Percentiles rank a stretch among this genome's conserved stretches.
These are phyloP conservation scores for Arxiozyma slooffiae DNA, from an alignment of 1,139 yeast species.

Conservation along the genomic window DNA sequence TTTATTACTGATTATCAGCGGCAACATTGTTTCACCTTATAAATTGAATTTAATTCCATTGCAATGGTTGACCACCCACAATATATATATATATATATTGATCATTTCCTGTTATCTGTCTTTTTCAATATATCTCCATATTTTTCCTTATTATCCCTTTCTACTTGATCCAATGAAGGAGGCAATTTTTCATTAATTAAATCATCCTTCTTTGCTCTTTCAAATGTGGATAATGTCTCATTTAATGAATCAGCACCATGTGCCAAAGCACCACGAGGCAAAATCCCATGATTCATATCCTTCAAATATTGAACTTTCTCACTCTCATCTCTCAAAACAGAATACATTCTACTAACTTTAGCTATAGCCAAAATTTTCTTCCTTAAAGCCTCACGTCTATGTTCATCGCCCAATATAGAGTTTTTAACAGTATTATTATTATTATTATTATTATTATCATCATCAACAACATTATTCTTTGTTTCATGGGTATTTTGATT, in stretches of 20 bases:
- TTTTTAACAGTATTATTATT: neutral
- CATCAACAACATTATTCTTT: neutral
- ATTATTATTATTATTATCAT: neutral
- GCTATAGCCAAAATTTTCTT: constrained; percentile 94
- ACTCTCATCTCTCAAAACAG: constrained; percentile 77
- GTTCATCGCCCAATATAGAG: constrained; percentile 27
- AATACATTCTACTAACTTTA: constrained; percentile 86
- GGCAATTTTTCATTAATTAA: constrained; percentile 80
- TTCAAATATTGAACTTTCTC: constrained; percentile 80
- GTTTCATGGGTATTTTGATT: neutral
- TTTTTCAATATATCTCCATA: constrained; percentile 15
- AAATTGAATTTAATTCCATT: neutral
- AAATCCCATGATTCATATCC: constrained; percentile 52
- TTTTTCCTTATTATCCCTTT: constrained; percentile 38
- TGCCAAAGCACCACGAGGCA: constrained; percentile 82
- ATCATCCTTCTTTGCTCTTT: constrained; percentile 79
- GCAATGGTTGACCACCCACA: neutral
- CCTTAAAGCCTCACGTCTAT: constrained; percentile 48
- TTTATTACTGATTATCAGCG: neutral
- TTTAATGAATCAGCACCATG: constrained; percentile 77
- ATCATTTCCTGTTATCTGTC: constrained; percentile 7
- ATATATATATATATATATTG: neutral
- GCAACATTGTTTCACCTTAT: too few relatives aligned
- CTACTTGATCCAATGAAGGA: constrained; percentile 57
- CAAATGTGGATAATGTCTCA: constrained; percentile 62